Evolutionary conservation across 2,329 filamentous ascomycete genomes (phyloP).

Genomic region (Claviceps humidiphila): DNA sequence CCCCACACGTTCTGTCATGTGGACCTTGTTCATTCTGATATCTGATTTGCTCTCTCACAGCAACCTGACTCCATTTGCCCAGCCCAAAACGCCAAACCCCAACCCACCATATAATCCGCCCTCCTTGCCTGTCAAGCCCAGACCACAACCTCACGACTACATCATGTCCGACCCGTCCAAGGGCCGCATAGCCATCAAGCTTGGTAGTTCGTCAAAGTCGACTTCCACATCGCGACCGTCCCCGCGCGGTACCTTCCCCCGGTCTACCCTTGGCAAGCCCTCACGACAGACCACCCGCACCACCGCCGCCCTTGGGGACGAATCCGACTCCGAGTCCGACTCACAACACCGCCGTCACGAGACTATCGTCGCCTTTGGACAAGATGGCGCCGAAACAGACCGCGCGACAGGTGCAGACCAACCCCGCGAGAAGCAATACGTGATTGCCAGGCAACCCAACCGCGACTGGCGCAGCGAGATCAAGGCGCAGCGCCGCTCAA

Average conservation of each 20-base stretch:
- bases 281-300: constrained; percentile 22
- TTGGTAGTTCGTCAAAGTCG: constrained; percentile 20
- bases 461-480: constrained; percentile 48
- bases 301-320: constrained; percentile 19
- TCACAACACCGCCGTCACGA: constrained; percentile 25
- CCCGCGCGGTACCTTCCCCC: constrained; percentile 18
- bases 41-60: too few species aligned
- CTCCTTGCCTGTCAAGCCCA: too few species aligned
- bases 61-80: too few species aligned
- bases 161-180: constrained; percentile 25
- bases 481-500: constrained; percentile 32
- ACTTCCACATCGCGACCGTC: neutral
- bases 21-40: too few species aligned
- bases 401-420: constrained; percentile 16
- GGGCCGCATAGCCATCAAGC: constrained; percentile 37
- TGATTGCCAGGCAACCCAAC: constrained; percentile 47
- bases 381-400: constrained; percentile 29
- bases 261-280: constrained; percentile 36
- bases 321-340: constrained; percentile 30
- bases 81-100: too few species aligned
- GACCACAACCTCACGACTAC: too few species aligned
- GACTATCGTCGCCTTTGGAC: constrained; percentile 36
- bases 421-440: constrained; percentile 25
- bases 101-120: too few species aligned
- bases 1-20: too few species aligned